Conservation (phyloP, 495 filamentous ascomycete genomes). For the Trypethelium eluteriae region DNA sequence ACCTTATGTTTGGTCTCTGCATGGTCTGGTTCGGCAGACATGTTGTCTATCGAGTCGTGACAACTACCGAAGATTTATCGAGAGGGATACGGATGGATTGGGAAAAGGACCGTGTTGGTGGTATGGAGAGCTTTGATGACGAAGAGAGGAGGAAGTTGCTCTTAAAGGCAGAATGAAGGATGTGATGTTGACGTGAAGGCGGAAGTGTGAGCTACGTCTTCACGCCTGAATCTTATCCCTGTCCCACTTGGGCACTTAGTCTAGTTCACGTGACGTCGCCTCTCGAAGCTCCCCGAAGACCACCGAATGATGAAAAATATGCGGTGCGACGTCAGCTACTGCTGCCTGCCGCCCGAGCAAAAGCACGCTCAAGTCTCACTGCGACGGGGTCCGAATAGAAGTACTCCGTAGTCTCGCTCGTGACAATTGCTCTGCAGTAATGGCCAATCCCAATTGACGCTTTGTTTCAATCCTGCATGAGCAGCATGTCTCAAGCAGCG, state of each 20-base stretch:
- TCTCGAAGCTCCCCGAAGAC: slow-evolving; percentile 9
- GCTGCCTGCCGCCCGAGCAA: not conserved
- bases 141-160: not conserved
- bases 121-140: not conserved
- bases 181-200: slow-evolving; percentile 1
- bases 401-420: too few relatives aligned
- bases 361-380: too few relatives aligned
- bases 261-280: not conserved
- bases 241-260: not conserved
- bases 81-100: not conserved
- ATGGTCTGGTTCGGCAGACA: slow-evolving; percentile 69
- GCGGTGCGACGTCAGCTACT: slow-evolving; percentile 3
- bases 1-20: slow-evolving; percentile 72
- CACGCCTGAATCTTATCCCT: not conserved
- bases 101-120: not conserved
- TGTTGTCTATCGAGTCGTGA: slow-evolving; percentile 34
- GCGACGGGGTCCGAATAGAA: too few relatives aligned
- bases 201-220: slow-evolving; percentile 2
- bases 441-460: too few relatives aligned
- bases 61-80: not conserved
- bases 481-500: too few relatives aligned
- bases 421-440: too few relatives aligned
- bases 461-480: too few relatives aligned
- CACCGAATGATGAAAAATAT: slow-evolving; percentile 10
- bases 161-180: not conserved